phyloP scores from a whole-genome alignment of 2,329 filamentous ascomycete genomes.

The Rosellinia necatrix region DNA sequence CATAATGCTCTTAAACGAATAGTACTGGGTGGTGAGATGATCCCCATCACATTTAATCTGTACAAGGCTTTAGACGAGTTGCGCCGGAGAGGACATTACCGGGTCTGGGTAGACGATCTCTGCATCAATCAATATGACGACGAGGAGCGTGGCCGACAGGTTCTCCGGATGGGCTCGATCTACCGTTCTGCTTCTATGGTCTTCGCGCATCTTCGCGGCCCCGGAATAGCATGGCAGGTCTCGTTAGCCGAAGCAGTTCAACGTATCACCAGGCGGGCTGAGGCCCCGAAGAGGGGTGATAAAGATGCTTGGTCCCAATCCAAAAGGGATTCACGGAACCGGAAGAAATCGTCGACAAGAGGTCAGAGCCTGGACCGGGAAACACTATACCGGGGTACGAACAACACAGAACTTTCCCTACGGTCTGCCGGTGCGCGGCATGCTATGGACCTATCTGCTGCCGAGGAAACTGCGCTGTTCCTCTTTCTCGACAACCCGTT shows the following conservation, averaged over 20 bases:
- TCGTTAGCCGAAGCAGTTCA: conserved; percentile 10
- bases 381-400: neutral
- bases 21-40: conserved; percentile 6
- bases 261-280: conserved; percentile 4
- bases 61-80: conserved; percentile 22
- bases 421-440: neutral
- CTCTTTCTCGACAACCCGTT: conserved; percentile 21
- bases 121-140: conserved; percentile 26
- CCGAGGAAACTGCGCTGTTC: conserved; percentile 21
- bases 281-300: neutral
- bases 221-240: conserved; percentile 7
- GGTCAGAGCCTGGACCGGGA: neutral
- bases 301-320: conserved; percentile 4
- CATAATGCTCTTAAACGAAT: conserved; percentile 15
- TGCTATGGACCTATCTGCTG: conserved; percentile 17
- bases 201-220: conserved; percentile 14
- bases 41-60: conserved; percentile 22
- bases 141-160: conserved; percentile 21
- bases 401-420: neutral
- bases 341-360: conserved; percentile 7
- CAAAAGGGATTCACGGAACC: conserved; percentile 9
- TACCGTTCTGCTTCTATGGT: conserved; percentile 23
- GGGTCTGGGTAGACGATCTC: conserved; percentile 25
- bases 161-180: conserved; percentile 24
- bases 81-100: conserved; percentile 13